phyloP scores from a whole-genome alignment of 352 stramenopile genomes.

The Phytophthora hybrid region DNA sequence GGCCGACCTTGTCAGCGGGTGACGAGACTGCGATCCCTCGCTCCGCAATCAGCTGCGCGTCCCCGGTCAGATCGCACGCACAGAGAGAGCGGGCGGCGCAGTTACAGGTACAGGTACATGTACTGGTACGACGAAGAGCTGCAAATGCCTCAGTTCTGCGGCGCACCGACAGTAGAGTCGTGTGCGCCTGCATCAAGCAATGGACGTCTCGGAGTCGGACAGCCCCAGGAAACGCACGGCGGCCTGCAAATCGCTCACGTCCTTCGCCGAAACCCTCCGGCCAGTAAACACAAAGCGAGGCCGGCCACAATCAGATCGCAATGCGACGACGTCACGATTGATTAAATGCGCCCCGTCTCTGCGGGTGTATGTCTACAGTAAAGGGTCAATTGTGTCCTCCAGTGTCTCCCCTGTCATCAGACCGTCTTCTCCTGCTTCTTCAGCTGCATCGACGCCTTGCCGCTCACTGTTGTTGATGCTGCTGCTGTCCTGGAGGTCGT shows the following conservation, averaged over 20 bases:
- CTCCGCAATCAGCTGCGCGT: not conserved
- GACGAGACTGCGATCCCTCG: not conserved
- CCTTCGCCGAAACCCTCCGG: not conserved
- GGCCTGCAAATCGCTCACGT: not conserved
- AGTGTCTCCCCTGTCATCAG: conserved; percentile 2
- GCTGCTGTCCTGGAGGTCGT: not conserved
- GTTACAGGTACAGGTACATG: too few species aligned
- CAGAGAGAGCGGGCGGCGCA: not conserved
- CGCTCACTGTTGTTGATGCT: not conserved
- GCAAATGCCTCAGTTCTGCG: not conserved
- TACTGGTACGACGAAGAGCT: not conserved
- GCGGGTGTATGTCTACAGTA: conserved; percentile 10
- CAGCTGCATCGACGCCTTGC: not conserved
- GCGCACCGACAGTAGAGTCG: not conserved
- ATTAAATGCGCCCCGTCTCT: conserved; percentile 31
- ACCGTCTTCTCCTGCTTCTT: not conserved
- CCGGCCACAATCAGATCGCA: not conserved
- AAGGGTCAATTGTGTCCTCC: conserved; percentile 22
- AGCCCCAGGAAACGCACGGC: too few species aligned
- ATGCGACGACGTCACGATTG: conserved; percentile 17
- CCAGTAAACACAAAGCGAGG: not conserved
- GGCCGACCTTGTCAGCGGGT: too few species aligned
- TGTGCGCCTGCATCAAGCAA: not conserved
- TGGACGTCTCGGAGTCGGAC: not conserved
- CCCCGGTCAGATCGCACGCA: not conserved